A percentile compares a stretch with the other conserved stretches of the same genome.
phyloP scores from a whole-genome alignment of 2,329 filamentous ascomycete genomes.

The Sporothrix brasiliensis region DNA sequence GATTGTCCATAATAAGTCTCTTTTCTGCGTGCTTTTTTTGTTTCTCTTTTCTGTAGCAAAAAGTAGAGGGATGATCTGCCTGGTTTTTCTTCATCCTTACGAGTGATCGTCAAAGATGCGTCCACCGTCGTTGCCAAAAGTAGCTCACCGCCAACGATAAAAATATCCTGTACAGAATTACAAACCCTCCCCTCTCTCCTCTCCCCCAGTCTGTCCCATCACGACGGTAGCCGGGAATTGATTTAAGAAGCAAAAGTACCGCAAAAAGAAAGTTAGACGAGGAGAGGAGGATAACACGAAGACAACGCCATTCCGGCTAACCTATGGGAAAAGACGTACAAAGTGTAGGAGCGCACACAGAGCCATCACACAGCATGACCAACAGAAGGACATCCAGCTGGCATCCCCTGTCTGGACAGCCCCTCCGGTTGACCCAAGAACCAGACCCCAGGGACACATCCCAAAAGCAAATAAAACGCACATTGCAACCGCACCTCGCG shows the following conservation, averaged over 20 bases:
- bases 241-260: background rate
- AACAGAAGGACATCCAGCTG: background rate
- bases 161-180: background rate
- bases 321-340: background rate
- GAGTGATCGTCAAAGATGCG: background rate
- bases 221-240: conserved; percentile 6
- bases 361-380: background rate
- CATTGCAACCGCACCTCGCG: conserved; percentile 8
- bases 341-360: background rate
- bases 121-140: too few species aligned
- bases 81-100: too few species aligned
- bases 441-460: background rate
- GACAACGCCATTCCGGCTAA: background rate
- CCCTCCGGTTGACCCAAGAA: conserved; percentile 17
- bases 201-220: conserved; percentile 11
- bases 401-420: background rate
- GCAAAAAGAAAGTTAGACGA: conserved; percentile 10
- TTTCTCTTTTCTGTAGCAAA: conserved; percentile 10
- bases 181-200: background rate
- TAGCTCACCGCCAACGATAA: background rate
- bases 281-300: background rate
- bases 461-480: background rate
- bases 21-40: background rate
- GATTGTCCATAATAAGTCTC: background rate
- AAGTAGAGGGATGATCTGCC: background rate